These are phyloP conservation scores for Allomyces macrogynus DNA, from an alignment of 192 early-diverging fungal genomes.

Conservation along the genomic window DNA sequence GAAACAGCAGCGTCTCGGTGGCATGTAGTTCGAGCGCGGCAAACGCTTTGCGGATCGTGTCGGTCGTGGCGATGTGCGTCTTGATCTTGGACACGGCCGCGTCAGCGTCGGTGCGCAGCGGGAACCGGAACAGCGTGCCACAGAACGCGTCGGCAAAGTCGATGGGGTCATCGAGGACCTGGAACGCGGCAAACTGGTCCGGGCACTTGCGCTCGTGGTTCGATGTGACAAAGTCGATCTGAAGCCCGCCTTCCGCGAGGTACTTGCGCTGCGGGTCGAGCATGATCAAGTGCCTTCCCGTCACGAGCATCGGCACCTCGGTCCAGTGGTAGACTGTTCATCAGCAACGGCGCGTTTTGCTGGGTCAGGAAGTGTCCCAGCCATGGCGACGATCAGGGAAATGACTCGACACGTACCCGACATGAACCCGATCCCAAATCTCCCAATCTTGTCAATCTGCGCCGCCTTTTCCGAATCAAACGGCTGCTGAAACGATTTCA, in stretches of 20 bases:
- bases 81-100: conserved; percentile 7
- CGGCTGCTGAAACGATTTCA: conserved; percentile 6
- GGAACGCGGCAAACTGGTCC: conserved; percentile 12
- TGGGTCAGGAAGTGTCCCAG: too few relatives aligned
- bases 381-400: too few relatives aligned
- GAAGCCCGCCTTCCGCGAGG: conserved; percentile 6
- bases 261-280: conserved; percentile 15
- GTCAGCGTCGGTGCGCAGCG: conserved; percentile 13
- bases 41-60: conserved; percentile 11
- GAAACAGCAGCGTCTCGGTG: conserved; percentile 10
- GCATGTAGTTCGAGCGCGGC: conserved; percentile 9
- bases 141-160: conserved; percentile 10
- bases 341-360: too few relatives aligned
- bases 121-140: conserved; percentile 18
- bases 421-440: conserved; percentile 15
- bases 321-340: conserved; percentile 15
- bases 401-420: too few relatives aligned
- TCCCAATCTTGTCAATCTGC: conserved; percentile 12
- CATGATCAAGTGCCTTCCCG: conserved; percentile 10
- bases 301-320: conserved; percentile 14
- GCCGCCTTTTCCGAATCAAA: conserved; percentile 7
- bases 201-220: not conserved
- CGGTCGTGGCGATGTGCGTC: conserved; percentile 8
- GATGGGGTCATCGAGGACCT: conserved; percentile 3
- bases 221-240: conserved; percentile 4